These are phyloP conservation scores for Pichia membranifaciens DNA, from an alignment of 805 yeast species.

Conservation along the genomic window DNA sequence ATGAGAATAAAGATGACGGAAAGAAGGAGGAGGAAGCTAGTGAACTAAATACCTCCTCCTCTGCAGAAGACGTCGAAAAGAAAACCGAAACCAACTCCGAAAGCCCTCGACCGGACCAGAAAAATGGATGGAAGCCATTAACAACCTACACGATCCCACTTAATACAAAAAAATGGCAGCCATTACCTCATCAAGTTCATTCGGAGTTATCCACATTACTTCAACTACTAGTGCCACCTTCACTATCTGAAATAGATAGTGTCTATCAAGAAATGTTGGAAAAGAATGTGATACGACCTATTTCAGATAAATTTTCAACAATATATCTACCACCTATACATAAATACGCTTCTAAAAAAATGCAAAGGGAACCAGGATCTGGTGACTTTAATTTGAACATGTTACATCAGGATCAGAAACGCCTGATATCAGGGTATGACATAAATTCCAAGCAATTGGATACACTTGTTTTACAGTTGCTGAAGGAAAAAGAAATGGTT, in stretches of 20 bases:
- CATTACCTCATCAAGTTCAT: conserved; percentile 4
- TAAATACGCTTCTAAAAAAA: neutral
- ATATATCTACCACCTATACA: conserved; percentile 24
- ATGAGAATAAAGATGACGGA: neutral
- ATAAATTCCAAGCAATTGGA: conserved; percentile 27
- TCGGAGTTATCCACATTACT: conserved; percentile 9
- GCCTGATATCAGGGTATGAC: conserved; percentile 23
- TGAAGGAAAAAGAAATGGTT: conserved; percentile 19
- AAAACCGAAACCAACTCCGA: neutral
- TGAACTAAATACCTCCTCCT: neutral
- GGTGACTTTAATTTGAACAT: conserved; percentile 24
- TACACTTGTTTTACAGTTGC: conserved; percentile 18
- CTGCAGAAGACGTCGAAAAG: neutral
- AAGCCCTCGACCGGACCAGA: neutral
- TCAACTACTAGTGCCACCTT: conserved; percentile 8
- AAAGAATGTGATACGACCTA: conserved; percentile 18
- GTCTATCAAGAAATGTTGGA: conserved; percentile 10
- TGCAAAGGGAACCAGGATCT: conserved; percentile 9
- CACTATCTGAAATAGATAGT: neutral
- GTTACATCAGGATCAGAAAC: conserved; percentile 18
- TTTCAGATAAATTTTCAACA: conserved; percentile 19
- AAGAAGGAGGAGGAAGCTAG: neutral
- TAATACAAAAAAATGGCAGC: conserved; percentile 10
- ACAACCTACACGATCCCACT: conserved; percentile 10
- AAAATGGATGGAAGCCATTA: neutral